Conservation (phyloP, 495 filamentous ascomycete genomes). For the Annulohypoxylon bovei region DNA sequence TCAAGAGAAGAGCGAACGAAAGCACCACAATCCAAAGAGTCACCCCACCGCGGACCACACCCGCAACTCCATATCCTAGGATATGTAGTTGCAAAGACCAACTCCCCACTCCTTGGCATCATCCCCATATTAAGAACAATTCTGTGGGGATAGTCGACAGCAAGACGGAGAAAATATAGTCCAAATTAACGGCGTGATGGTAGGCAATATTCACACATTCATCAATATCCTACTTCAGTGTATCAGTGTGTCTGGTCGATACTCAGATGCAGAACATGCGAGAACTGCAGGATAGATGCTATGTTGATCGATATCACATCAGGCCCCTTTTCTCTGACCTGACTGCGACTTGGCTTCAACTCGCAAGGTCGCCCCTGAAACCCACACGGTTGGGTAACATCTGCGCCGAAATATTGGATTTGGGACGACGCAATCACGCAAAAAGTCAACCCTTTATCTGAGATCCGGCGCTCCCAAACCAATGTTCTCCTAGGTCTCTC, state of each 20-base stretch:
- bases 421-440: slow-evolving; percentile 31
- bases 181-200: slow-evolving; percentile 19
- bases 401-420: slow-evolving; percentile 12
- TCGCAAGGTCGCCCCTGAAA: slow-evolving; percentile 1
- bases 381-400: not conserved
- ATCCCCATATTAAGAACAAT: slow-evolving; percentile 36
- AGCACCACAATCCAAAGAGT: slow-evolving; percentile 3
- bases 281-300: not conserved
- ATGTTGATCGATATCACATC: slow-evolving; percentile 30
- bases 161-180: slow-evolving; percentile 27
- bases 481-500: not conserved
- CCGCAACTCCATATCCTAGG: slow-evolving; percentile 30
- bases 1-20: slow-evolving; percentile 32
- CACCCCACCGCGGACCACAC: slow-evolving; percentile 33
- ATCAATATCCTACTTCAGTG: slow-evolving; percentile 1
- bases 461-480: slow-evolving; percentile 28
- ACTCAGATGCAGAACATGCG: slow-evolving; percentile 13
- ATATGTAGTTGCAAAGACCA: slow-evolving; percentile 13
- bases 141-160: slow-evolving; percentile 29
- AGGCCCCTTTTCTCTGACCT: slow-evolving; percentile 8
- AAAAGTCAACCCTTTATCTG: slow-evolving; percentile 36
- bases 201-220: slow-evolving; percentile 11
- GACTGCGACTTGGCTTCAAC: not conserved
- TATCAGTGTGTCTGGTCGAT: not conserved
- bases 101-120: slow-evolving; percentile 30